These are phyloP conservation scores for Colletotrichum sp. DNA, from an alignment of 2,329 filamentous ascomycete species.

Conservation along the genomic window DNA sequence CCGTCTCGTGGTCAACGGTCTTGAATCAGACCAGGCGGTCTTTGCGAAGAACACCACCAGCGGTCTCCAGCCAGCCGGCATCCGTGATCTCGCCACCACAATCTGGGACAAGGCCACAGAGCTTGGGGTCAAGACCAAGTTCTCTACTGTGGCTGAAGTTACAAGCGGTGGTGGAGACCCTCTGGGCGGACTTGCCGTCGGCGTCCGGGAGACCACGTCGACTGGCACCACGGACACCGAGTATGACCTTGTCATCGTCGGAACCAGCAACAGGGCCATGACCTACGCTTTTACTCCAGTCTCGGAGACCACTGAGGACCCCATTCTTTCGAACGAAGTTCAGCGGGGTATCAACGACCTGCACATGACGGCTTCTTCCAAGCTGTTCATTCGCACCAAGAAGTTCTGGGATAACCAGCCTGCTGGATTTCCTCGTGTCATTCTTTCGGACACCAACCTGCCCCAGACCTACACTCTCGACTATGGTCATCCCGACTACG, in stretches of 20 bases:
- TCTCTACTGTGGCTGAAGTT: neutral
- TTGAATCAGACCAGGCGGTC: neutral
- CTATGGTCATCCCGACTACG: neutral
- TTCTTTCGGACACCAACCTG: neutral
- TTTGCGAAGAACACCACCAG: neutral
- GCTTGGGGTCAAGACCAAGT: neutral
- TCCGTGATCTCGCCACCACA: neutral
- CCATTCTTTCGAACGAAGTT: neutral
- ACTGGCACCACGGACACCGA: neutral
- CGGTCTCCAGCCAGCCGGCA: neutral
- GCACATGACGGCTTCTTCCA: slow-evolving; percentile 2
- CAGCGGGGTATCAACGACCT: neutral
- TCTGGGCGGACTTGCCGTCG: neutral
- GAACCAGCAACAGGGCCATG: neutral
- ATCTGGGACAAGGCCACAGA: neutral
- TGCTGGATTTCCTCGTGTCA: neutral
- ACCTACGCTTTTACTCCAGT: neutral
- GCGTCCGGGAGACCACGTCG: neutral
- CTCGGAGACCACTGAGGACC: neutral
- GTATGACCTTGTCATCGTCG: neutral
- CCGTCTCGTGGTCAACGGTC: neutral
- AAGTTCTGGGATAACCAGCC: neutral
- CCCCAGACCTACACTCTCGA: neutral
- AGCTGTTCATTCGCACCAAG: neutral
- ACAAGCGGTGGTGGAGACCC: neutral